Evolutionary conservation across 352 stramenopile genomes (phyloP), one percentile per base, ranked within the genome.

Genomic region (Pythium aphanidermatum): DNA sequence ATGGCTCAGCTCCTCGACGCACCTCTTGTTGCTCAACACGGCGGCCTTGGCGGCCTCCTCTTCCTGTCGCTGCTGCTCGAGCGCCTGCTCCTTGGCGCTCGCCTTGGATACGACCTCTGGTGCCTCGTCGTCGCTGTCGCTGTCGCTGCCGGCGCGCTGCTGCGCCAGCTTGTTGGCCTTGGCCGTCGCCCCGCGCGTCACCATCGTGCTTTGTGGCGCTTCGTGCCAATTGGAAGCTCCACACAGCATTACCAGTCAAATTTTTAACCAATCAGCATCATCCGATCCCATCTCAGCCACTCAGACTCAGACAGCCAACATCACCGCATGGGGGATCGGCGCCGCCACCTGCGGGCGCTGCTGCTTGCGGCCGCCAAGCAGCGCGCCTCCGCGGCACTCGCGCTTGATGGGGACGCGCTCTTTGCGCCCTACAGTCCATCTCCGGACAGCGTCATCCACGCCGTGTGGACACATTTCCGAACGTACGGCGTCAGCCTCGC

Each of bases 371-470:
- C 79, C 20, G 82, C 79, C 42, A 81, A 76, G 45, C 51, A 60
- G 14, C 60, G 66, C 27, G 51, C 71, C 9, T 43, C 59, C 26
- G 55, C 75, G n/a, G 72, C 71, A 19, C 57, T 89, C 35, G 71
- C 68, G 13, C 45, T 81, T 5, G 38, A 44, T 0, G 26, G 65
- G 0, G 32, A 28, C 33, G 26, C 23, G 35, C 59, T 91, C 12
- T 87, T 92, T 44, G 79, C 82, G 21, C 79, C 79, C 0, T 92
- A 70, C 51, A 92, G 79, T 49, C 82, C 82, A 21, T 89, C 75
- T 1, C 77, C 82, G 5, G 19, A 56, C 20, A 55, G 46, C 7
- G 36, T 91, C 17, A 74, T 92, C 39, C 46, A 71, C 35, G 66
- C 73, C 10, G 72, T 94, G 5, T 92, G 82, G 82, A 55, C 62